phyloP scores from a whole-genome alignment of 805 yeast genomes.

The Starmerella davenportii region DNA sequence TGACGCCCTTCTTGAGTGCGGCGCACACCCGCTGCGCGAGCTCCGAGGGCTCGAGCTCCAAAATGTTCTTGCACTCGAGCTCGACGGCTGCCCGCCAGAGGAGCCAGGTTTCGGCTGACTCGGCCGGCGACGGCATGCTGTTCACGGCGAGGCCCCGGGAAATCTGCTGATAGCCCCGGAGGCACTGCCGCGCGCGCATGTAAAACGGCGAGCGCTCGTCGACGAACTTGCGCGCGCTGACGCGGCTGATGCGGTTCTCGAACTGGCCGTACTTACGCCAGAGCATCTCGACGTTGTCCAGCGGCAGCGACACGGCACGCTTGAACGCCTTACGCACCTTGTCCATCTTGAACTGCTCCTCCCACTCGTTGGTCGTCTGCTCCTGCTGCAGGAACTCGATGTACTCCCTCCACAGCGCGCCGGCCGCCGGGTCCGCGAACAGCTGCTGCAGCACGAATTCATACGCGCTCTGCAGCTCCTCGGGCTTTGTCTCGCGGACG shows the following conservation, averaged over 20 bases:
- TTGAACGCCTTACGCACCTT: constrained; percentile 56
- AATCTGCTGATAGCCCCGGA: constrained; percentile 37
- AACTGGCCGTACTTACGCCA: constrained; percentile 73
- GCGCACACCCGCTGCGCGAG: constrained; percentile 43
- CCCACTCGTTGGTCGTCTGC: constrained; percentile 50
- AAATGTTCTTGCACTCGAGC: constrained; percentile 59
- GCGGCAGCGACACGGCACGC: constrained; percentile 56
- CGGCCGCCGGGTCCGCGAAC: constrained; percentile 55
- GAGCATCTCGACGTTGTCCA: constrained; percentile 49
- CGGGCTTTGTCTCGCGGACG: constrained; percentile 54
- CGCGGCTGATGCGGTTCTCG: constrained; percentile 58
- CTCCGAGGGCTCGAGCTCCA: constrained; percentile 35
- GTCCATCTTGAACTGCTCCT: constrained; percentile 72
- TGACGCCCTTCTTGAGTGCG: constrained; percentile 54
- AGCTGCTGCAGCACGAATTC: constrained; percentile 64
- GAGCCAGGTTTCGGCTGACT: constrained; percentile 1
- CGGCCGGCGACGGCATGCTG: constrained; percentile 7
- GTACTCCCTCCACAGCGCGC: constrained; percentile 65
- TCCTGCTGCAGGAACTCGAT: constrained; percentile 54
- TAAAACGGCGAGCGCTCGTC: constrained; percentile 68
- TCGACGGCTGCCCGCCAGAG: constrained; percentile 23
- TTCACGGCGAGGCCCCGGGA: constrained; percentile 21
- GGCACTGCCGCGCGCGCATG: constrained; percentile 69
- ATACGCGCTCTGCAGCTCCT: constrained; percentile 75
- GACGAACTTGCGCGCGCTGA: constrained; percentile 69